phyloP scores from a whole-genome alignment of 2,329 filamentous ascomycete genomes.

The Botrytis tulipae region DNA sequence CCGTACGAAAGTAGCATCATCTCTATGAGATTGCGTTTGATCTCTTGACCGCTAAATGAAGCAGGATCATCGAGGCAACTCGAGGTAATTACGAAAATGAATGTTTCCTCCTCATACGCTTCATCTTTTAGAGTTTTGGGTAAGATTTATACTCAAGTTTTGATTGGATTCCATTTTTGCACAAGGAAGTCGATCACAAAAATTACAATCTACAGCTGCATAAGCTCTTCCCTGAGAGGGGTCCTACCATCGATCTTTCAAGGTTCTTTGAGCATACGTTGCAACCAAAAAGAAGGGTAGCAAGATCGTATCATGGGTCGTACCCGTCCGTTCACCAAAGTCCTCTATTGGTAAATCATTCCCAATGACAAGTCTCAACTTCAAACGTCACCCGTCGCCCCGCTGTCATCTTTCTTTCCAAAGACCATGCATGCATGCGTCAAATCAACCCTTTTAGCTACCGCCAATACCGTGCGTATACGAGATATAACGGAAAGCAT shows the following conservation, averaged over 20 bases:
- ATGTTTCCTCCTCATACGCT: neutral
- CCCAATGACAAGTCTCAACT: conserved; percentile 8
- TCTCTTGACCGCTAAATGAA: conserved; percentile 1
- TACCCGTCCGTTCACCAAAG: neutral
- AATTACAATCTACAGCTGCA: neutral
- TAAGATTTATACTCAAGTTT: neutral
- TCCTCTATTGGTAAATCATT: conserved; percentile 8
- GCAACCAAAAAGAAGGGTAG: neutral
- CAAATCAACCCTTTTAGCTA: neutral
- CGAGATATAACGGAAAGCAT: neutral
- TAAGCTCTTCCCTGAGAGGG: neutral
- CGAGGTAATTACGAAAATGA: neutral
- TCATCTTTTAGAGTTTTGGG: neutral
- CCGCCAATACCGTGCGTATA: neutral
- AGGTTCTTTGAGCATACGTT: neutral
- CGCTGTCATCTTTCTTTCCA: conserved; percentile 6
- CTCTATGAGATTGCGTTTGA: conserved; percentile 8
- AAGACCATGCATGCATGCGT: neutral
- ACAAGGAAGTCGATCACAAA: conserved; percentile 3
- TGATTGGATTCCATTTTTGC: conserved; percentile 5
- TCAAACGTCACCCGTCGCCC: conserved; percentile 14
- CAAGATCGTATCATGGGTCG: conserved; percentile 10
- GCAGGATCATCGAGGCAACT: neutral
- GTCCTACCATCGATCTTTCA: conserved; percentile 6
- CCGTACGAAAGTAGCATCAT: neutral